Base-by-base conservation (phyloP, 371 early-diverging fungal species). In the Thermomucor indicae-seudaticae region DNA sequence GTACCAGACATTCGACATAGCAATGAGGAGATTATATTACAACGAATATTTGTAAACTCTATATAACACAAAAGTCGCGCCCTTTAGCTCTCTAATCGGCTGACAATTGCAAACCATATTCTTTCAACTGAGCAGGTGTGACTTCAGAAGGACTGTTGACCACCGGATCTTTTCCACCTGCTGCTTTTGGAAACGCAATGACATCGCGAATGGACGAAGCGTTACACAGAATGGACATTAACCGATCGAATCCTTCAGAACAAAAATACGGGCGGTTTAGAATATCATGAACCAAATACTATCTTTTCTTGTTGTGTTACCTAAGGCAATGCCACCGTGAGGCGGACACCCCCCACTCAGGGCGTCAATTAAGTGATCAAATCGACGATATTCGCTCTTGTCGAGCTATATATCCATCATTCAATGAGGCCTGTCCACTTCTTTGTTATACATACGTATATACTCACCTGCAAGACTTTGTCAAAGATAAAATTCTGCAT, bases 151-250 rank as follows among this genome's bases (percentile, higher is more conserved):
- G 95, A 49, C 89, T 84, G 14, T 78, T 78, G n/a, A 90, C 89
- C 22, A 90, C 86, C 39, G 91, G 65, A 61, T 95, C 95, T 22
- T 82, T 82, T 23, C 93, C 93, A 27, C 81, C 82, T 3, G 86
- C 72, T 8, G 91, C 76, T 55, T 95, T 94, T 2, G 94, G 96
- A 61, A 95, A 95, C 3, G 96, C 94, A 61, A 95, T 93, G 27
- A 95, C 96, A 51, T 93, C 92, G 14, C 92, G 80, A 45, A 95
- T 87, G 20, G 91, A 89, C 0, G 72, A 37, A 0, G 90, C 72
- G 12, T 80, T 74, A 50, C 87, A 86, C 47, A 93, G 48, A 42
- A 92, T 84, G 4, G 91, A 78, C 68, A 95, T 79, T 27, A 95
- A 50, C 8, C 94, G 74, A 55, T 95, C 94, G 50, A 94, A 87